Conservation (phyloP, 2,329 filamentous ascomycete species). For the Xylaria sp. region DNA sequence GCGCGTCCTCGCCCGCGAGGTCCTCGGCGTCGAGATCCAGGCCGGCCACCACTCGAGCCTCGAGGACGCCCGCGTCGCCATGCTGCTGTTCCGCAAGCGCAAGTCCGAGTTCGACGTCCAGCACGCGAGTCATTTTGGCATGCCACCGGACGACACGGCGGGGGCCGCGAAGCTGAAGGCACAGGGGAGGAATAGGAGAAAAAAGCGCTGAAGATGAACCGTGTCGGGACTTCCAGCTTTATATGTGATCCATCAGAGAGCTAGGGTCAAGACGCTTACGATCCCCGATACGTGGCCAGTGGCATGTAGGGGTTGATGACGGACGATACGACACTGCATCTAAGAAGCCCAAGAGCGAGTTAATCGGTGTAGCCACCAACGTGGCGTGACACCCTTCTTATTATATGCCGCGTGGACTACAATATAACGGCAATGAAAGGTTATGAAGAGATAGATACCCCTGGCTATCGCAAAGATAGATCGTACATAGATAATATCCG, state of each 20-base stretch:
- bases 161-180: conserved; percentile 44
- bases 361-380: background rate
- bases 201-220: conserved; percentile 36
- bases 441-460: background rate
- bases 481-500: background rate
- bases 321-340: background rate
- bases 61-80: conserved; percentile 84
- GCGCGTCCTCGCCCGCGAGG: conserved; percentile 57
- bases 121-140: conserved; percentile 67
- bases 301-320: background rate
- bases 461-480: background rate
- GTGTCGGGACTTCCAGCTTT: background rate
- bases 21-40: conserved; percentile 66
- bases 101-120: conserved; percentile 87
- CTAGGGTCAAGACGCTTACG: background rate
- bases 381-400: background rate
- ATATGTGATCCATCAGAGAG: background rate
- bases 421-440: background rate
- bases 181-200: conserved; percentile 46
- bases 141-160: conserved; percentile 31
- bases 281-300: background rate
- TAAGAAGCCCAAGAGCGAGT: background rate
- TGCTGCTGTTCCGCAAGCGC: conserved; percentile 82
- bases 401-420: background rate
- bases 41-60: conserved; percentile 66